Conservation (phyloP, 805 yeast genomes). For the Blastobotrys robertii region DNA sequence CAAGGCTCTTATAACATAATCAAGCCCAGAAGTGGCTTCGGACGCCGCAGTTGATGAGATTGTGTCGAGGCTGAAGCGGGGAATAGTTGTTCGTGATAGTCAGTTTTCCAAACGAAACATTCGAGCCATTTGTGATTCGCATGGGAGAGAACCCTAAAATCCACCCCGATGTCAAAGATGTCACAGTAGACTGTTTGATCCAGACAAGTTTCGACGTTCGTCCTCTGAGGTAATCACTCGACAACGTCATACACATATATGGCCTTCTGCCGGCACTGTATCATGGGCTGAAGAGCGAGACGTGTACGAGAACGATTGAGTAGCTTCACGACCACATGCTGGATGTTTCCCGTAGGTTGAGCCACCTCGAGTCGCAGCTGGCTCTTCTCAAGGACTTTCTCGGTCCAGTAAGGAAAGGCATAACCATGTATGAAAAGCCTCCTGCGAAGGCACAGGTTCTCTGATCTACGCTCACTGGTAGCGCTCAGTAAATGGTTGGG, state of each 20-base stretch:
- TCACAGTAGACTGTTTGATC: conserved; percentile 78
- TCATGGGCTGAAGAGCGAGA: conserved; percentile 29
- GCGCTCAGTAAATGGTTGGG: conserved; percentile 82
- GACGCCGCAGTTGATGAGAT: conserved; percentile 98
- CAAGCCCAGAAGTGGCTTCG: conserved; percentile 49
- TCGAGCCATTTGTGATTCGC: conserved; percentile 66
- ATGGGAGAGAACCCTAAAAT: conserved; percentile 85
- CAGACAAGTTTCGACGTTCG: conserved; percentile 33
- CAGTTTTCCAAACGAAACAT: conserved; percentile 27
- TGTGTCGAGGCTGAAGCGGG: conserved; percentile 73
- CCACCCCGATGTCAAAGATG: conserved; percentile 68
- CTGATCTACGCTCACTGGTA: conserved; percentile 89
- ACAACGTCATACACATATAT: conserved; percentile 5
- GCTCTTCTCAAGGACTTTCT: too few relatives aligned
- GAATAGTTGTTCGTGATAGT: conserved; percentile 38
- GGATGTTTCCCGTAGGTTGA: conserved; percentile 52
- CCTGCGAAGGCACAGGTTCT: conserved; percentile 71
- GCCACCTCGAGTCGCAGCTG: too few relatives aligned
- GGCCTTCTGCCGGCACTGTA: conserved; percentile 21
- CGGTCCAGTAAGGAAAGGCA: too few relatives aligned
- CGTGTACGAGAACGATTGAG: conserved; percentile 53
- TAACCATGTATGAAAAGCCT: too few relatives aligned
- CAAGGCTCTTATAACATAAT: conserved; percentile 36
- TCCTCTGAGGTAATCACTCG: conserved; percentile 35
- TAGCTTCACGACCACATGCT: conserved; percentile 47